A percentile compares a stretch with the other conserved stretches of the same genome.
Evolutionary conservation across 306 rosid species (phyloP).

Genomic region (Cucurbita ficifolia): DNA sequence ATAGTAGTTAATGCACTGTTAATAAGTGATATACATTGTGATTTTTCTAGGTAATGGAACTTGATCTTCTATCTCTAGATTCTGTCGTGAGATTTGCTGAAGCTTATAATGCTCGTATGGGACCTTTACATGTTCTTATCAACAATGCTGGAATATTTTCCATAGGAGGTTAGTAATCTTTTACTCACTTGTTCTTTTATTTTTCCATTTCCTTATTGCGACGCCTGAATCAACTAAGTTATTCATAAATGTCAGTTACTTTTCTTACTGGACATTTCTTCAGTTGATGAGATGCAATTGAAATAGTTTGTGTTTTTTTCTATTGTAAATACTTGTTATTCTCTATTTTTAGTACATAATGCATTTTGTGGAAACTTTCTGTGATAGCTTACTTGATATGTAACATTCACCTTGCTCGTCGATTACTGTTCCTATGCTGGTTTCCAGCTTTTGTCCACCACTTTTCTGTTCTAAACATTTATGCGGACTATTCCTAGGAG

Average conservation of each 20-base stretch:
- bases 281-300: not conserved
- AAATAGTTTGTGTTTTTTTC: not conserved
- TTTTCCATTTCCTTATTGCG: not conserved
- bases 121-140: slow-evolving; percentile 82
- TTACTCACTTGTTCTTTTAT: not conserved
- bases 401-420: not conserved
- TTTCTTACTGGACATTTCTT: not conserved
- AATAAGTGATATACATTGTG: slow-evolving; percentile 6
- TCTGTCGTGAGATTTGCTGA: slow-evolving; percentile 74
- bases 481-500: not conserved
- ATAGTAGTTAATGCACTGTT: not conserved
- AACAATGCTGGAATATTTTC: slow-evolving; percentile 97
- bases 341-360: not conserved
- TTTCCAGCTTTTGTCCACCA: not conserved
- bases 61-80: slow-evolving; percentile 89
- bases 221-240: not conserved
- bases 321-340: not conserved
- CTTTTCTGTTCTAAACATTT: not conserved
- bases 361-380: not conserved
- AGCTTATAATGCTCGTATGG: slow-evolving; percentile 78
- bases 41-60: slow-evolving; percentile 60
- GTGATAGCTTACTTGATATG: not conserved
- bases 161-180: slow-evolving; percentile 57
- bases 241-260: not conserved
- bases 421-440: not conserved